Evolutionary conservation across 2,329 filamentous ascomycete genomes (phyloP), one percentile per base, ranked within the genome.

Genomic region (Xylariales sp.): DNA sequence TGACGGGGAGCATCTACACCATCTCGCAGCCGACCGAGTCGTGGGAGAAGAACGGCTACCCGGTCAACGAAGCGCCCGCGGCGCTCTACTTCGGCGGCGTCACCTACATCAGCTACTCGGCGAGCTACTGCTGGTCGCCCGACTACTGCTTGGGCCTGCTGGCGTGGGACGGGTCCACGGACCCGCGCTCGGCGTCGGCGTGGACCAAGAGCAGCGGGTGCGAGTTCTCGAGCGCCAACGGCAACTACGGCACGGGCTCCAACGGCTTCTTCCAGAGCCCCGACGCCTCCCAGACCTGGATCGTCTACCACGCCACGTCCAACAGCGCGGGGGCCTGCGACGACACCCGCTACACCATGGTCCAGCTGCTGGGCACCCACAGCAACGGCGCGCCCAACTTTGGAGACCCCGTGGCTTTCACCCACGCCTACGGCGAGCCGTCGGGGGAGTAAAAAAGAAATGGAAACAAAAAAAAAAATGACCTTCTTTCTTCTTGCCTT

Each of bases 251-350:
- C 12, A 71, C 74, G 0, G 74, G 72, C 0, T 73, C 78, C 43
- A 78, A 78, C 46, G 72, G 70, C 3, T 79, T 80, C 62, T 78
- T 81, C 57, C 59, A 55, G 19, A 77, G 71, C 44, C 74, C 74
- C 0, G 72, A 78, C 43, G 71, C 65, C 4, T 67, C 57, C 1
- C 64, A 78, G 53, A 70, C 66, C 3, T 79, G 67, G 67, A 75
- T 72, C 36, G 67, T 72, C 0, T 79, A 74, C 52, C 74, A 79
- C 45, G 74, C 74, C 1, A 76, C 73, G 1, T 56, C 61, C 2
- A 70, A 65, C 41, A 57, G 61, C 10, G 56, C 54, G 0, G 74
- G 75, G 1, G 63, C 67, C 1, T 80, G 76, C 39, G 72, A 76
- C 41, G 63, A 69, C 2, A 70, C 62, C 5, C 55, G 76, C 27